These are phyloP conservation scores for Flaveria bidentis DNA, from an alignment of 129 eudicot genomes.

Conservation along the genomic window DNA sequence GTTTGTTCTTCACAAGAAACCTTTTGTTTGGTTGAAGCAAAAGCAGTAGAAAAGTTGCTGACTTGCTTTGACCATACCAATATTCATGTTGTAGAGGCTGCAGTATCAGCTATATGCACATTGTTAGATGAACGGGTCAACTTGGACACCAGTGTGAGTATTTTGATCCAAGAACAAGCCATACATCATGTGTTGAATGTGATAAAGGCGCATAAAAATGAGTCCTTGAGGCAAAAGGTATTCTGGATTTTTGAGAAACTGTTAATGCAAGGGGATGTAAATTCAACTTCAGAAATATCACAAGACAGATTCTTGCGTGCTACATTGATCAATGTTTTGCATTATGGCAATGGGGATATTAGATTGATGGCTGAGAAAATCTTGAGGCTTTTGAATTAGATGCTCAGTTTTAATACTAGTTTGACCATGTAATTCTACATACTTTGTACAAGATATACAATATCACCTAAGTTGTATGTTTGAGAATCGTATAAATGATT, in stretches of 20 bases:
- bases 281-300: conserved; percentile 52
- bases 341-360: conserved; percentile 62
- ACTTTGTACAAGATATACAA: conserved; percentile 15
- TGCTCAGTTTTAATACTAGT: conserved; percentile 33
- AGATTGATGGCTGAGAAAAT: conserved; percentile 73
- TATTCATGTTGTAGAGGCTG: conserved; percentile 60
- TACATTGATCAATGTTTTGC: conserved; percentile 55
- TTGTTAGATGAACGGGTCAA: conserved; percentile 57
- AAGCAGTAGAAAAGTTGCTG: conserved; percentile 55
- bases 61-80: conserved; percentile 33
- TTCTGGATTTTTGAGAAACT: conserved; percentile 66
- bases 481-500: not conserved
- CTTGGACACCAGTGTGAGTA: conserved; percentile 50
- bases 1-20: conserved; percentile 48
- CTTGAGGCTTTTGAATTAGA: conserved; percentile 52
- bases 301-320: conserved; percentile 54
- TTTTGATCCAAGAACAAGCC: conserved; percentile 44
- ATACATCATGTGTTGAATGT: conserved; percentile 52
- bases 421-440: conserved; percentile 35
- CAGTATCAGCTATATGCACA: conserved; percentile 62
- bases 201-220: conserved; percentile 58
- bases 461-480: not conserved
- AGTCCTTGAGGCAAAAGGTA: conserved; percentile 48
- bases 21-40: conserved; percentile 57
- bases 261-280: conserved; percentile 54